These are phyloP conservation scores for Pholiota microspora DNA, from an alignment of 768 basidiomycete species.

Conservation along the genomic window DNA sequence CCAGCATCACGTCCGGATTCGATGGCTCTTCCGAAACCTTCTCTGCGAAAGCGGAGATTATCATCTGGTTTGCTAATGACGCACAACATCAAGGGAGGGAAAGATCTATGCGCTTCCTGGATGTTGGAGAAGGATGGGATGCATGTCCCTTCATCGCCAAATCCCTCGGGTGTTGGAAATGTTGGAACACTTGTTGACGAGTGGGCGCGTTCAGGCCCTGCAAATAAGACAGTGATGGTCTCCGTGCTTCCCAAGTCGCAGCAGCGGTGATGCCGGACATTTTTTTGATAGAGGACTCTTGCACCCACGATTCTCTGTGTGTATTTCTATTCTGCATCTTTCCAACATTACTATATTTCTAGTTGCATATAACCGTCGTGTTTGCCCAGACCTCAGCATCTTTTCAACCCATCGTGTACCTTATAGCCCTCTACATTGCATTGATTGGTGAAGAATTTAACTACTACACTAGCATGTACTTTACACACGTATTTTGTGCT, in stretches of 20 bases:
- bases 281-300: too few relatives aligned
- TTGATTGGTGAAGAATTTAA: too few relatives aligned
- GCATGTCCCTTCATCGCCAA: neutral
- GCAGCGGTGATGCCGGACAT: too few relatives aligned
- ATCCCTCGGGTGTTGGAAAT: constrained; percentile 31
- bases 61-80: constrained; percentile 2
- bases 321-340: too few relatives aligned
- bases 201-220: constrained; percentile 57
- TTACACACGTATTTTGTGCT: too few relatives aligned
- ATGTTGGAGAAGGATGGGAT: neutral
- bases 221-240: constrained; percentile 53
- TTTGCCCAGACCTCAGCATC: too few relatives aligned
- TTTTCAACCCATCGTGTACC: too few relatives aligned
- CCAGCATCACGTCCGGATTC: neutral
- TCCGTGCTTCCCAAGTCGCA: neutral
- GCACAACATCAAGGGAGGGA: neutral
- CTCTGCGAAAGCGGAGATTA: constrained; percentile 5
- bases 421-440: too few relatives aligned
- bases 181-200: constrained; percentile 57
- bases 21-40: constrained; percentile 4
- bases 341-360: too few relatives aligned
- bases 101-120: constrained; percentile 11
- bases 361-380: too few relatives aligned
- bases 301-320: too few relatives aligned
- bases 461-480: too few relatives aligned